phyloP scores from a whole-genome alignment of 192 early-diverging fungal species.

The Umbelopsis ramanniana region DNA sequence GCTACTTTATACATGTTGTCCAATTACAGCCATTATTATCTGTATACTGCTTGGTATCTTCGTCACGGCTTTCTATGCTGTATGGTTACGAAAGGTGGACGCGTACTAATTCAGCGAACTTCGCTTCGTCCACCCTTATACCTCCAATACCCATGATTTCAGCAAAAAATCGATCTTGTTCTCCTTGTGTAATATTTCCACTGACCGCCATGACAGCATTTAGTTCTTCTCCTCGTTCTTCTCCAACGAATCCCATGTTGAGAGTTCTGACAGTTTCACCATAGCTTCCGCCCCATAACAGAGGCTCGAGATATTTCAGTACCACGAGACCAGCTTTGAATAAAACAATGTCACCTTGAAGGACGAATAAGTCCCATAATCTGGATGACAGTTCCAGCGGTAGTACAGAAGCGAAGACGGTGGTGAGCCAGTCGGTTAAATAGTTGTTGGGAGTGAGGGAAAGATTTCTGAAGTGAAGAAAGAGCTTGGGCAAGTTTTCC shows the following conservation, averaged over 20 bases:
- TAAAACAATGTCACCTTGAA: slow-evolving; percentile 45
- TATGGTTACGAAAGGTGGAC: slow-evolving; percentile 23
- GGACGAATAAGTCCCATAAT: slow-evolving; percentile 47
- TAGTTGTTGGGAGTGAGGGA: slow-evolving; percentile 43
- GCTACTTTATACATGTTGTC: slow-evolving; percentile 1
- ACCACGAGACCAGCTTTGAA: slow-evolving; percentile 42
- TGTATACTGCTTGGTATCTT: slow-evolving; percentile 21
- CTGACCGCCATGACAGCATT: slow-evolving; percentile 42
- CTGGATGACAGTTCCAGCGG: slow-evolving; percentile 43
- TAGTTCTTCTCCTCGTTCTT: slow-evolving; percentile 43
- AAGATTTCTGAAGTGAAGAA: slow-evolving; percentile 47
- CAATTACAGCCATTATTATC: background rate
- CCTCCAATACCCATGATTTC: slow-evolving; percentile 36
- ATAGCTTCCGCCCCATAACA: slow-evolving; percentile 46
- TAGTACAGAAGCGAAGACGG: slow-evolving; percentile 43
- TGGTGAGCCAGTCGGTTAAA: slow-evolving; percentile 47
- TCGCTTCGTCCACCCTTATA: slow-evolving; percentile 27
- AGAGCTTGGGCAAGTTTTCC: slow-evolving; percentile 46
- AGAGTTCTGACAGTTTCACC: slow-evolving; percentile 40
- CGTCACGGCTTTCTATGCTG: no score
- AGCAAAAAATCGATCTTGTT: slow-evolving; percentile 44
- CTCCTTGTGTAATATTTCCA: slow-evolving; percentile 42
- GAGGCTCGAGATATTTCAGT: slow-evolving; percentile 43
- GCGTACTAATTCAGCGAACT: slow-evolving; percentile 30
- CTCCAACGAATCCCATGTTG: slow-evolving; percentile 44